phyloP scores from a whole-genome alignment of 108 stramenopile genomes.

The Craspedostauros australis region DNA sequence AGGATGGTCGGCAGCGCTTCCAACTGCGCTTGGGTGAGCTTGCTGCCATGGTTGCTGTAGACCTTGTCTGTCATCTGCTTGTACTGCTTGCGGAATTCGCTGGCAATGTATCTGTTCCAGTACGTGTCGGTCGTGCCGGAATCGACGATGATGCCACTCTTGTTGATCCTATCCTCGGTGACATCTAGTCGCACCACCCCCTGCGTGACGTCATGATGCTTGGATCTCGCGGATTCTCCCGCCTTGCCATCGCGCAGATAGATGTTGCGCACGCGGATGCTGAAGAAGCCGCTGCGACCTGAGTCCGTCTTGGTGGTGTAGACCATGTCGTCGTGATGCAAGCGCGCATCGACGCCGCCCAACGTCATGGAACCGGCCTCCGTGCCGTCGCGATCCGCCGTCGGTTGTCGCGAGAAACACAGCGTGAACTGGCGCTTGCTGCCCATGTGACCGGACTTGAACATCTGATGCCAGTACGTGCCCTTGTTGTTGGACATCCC shows the following conservation, averaged over 20 bases:
- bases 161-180: constrained; percentile 12
- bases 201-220: neutral
- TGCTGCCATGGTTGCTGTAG: constrained; percentile 12
- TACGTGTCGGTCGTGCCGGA: constrained; percentile 87
- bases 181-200: constrained; percentile 10
- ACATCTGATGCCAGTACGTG: constrained; percentile 63
- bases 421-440: constrained; percentile 41
- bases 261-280: constrained; percentile 54
- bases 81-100: constrained; percentile 15
- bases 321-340: constrained; percentile 77
- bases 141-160: constrained; percentile 71
- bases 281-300: constrained; percentile 57
- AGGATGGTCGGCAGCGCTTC: constrained; percentile 72
- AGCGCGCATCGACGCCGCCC: constrained; percentile 78
- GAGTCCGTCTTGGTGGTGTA: constrained; percentile 32
- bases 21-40: constrained; percentile 41
- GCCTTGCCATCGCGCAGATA: constrained; percentile 51
- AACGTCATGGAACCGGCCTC: constrained; percentile 72
- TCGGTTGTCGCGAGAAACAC: constrained; percentile 48
- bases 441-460: constrained; percentile 25
- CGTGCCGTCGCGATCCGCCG: constrained; percentile 37
- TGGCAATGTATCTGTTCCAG: constrained; percentile 22
- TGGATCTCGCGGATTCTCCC: constrained; percentile 17
- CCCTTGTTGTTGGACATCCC: constrained; percentile 46
- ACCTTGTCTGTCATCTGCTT: constrained; percentile 14